phyloP scores from a whole-genome alignment of 2,329 filamentous ascomycete genomes.

The Botrytis porri region DNA sequence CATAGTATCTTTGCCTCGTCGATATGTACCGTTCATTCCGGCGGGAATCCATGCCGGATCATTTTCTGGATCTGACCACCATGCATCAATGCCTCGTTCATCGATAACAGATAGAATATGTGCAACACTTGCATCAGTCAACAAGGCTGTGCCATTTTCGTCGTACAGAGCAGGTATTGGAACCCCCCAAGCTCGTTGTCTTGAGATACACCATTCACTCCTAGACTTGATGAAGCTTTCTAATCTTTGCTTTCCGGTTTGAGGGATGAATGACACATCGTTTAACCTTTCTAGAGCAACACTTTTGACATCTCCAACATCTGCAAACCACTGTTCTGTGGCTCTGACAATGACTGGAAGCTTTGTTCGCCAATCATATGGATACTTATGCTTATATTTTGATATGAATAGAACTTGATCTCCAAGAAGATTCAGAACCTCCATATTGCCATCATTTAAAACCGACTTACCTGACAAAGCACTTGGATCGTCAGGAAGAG shows the following conservation, averaged over 20 bases:
- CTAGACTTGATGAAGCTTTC: conserved; percentile 83
- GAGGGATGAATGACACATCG: conserved; percentile 74
- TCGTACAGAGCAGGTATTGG: conserved; percentile 90
- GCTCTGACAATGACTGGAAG: conserved; percentile 85
- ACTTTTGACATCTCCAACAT: conserved; percentile 78
- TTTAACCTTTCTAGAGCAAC: conserved; percentile 68
- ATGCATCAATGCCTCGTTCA: conserved; percentile 79
- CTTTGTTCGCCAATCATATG: conserved; percentile 97
- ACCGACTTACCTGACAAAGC: conserved; percentile 70
- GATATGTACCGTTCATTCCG: conserved; percentile 58
- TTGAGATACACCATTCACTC: conserved; percentile 96
- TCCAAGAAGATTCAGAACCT: conserved; percentile 67
- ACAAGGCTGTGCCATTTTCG: conserved; percentile 67
- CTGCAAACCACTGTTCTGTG: conserved; percentile 97
- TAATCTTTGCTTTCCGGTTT: conserved; percentile 68
- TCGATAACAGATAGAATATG: conserved; percentile 81
- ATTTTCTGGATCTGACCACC: conserved; percentile 81
- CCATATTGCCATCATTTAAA: conserved; percentile 63
- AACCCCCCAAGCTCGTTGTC: conserved; percentile 93
- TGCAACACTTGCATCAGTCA: conserved; percentile 73
- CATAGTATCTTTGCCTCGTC: conserved; percentile 90
- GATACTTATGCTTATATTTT: conserved; percentile 84
- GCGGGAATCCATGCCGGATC: conserved; percentile 75
- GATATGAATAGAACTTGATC: conserved; percentile 66
- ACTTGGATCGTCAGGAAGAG: conserved; percentile 67